These are phyloP conservation scores for Stachybotrys elegans DNA, from an alignment of 2,329 filamentous ascomycete species.

Conservation along the genomic window DNA sequence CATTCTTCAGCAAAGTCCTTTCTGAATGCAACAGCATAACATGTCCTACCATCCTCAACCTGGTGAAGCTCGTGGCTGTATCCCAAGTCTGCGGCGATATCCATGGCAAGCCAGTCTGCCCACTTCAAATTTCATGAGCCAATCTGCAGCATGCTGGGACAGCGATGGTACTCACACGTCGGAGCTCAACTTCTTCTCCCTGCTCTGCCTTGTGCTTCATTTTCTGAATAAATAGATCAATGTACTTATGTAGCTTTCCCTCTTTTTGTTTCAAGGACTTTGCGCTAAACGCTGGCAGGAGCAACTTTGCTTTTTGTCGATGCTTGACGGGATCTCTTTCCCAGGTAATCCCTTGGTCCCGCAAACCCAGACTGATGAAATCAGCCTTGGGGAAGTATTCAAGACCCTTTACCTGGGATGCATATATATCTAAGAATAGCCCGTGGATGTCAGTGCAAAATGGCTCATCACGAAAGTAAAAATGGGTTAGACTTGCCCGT, in stretches of 20 bases:
- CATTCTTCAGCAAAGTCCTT: no score
- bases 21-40: no score
- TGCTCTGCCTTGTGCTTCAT: background rate
- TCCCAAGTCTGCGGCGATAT: background rate
- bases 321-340: conserved; percentile 1
- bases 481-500: background rate
- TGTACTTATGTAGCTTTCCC: background rate
- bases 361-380: conserved; percentile 1
- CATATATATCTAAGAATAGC: conserved; percentile 1
- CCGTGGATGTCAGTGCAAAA: background rate
- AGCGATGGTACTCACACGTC: background rate
- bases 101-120: conserved; percentile 3
- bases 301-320: background rate
- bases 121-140: background rate
- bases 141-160: background rate
- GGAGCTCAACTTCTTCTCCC: background rate
- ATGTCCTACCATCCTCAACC: background rate
- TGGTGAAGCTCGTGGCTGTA: conserved; percentile 1
- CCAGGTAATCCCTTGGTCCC: conserved; percentile 1
- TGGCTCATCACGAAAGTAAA: background rate
- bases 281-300: conserved; percentile 1
- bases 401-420: background rate
- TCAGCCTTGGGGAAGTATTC: conserved; percentile 1
- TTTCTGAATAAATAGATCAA: background rate
- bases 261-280: conserved; percentile 1